These are phyloP conservation scores for Fonsecaea pugnacius DNA, from an alignment of 2,329 filamentous ascomycete genomes.

Conservation along the genomic window DNA sequence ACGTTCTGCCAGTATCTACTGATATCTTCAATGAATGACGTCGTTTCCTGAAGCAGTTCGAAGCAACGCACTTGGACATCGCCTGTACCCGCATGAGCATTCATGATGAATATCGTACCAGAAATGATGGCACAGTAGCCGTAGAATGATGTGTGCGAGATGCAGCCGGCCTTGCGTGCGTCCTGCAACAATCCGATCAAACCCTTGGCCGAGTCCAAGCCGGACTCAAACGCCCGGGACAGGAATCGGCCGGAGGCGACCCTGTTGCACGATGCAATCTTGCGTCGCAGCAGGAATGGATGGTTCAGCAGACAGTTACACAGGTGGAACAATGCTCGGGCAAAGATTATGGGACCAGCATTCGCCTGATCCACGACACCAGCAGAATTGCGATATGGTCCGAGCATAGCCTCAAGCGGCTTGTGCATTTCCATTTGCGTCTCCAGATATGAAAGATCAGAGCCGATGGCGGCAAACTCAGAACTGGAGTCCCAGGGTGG, in stretches of 20 bases:
- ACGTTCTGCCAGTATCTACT: conserved; percentile 21
- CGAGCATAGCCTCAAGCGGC: conserved; percentile 6
- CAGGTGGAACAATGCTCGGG: conserved; percentile 44
- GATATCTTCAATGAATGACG: conserved; percentile 14
- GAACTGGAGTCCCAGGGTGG: conserved; percentile 17
- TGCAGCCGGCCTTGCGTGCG: conserved; percentile 34
- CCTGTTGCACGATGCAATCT: conserved; percentile 37
- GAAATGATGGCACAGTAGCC: conserved; percentile 44
- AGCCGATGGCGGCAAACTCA: conserved; percentile 25
- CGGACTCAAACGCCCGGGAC: not conserved
- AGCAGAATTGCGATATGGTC: not conserved
- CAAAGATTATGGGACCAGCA: conserved; percentile 41
- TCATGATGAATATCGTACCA: conserved; percentile 19
- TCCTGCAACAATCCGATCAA: conserved; percentile 36
- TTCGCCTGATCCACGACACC: conserved; percentile 35
- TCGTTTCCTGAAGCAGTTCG: conserved; percentile 6
- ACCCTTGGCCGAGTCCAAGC: not conserved
- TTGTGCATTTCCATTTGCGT: conserved; percentile 7
- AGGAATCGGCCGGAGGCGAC: conserved; percentile 42
- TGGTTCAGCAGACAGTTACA: conserved; percentile 46
- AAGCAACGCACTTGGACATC: not conserved
- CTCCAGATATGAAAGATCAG: conserved; percentile 23
- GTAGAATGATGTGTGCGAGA: conserved; percentile 41
- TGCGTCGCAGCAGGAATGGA: conserved; percentile 42
- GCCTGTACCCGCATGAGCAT: too few relatives aligned